These are phyloP conservation scores for Grifola frondosa DNA, from an alignment of 1,284 basidiomycete genomes.

Conservation along the genomic window DNA sequence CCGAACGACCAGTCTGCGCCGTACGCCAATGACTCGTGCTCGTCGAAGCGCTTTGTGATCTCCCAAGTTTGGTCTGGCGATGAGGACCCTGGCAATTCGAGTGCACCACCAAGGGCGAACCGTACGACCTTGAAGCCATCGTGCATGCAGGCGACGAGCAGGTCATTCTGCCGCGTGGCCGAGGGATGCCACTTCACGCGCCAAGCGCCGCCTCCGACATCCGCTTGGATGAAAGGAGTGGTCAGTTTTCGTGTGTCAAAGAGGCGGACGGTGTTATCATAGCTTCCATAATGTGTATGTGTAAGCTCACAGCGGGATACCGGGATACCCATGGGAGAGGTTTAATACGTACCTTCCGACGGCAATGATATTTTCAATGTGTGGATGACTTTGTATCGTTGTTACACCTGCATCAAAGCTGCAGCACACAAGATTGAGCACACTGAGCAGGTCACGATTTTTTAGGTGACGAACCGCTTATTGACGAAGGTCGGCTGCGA, in stretches of 20 bases:
- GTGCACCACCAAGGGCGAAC: constrained; percentile 36
- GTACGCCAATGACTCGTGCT: constrained; percentile 87
- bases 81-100: neutral
- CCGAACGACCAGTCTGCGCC: constrained; percentile 90
- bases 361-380: constrained; percentile 79
- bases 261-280: constrained; percentile 80
- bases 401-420: constrained; percentile 96
- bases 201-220: constrained; percentile 94
- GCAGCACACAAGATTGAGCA: constrained; percentile 1
- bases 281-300: constrained; percentile 50
- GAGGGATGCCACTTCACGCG: constrained; percentile 94
- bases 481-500: constrained; percentile 68
- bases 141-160: constrained; percentile 96
- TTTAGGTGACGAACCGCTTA: constrained; percentile 53
- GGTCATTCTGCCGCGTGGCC: constrained; percentile 53
- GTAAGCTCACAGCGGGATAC: neutral
- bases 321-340: too few relatives aligned
- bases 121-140: constrained; percentile 88
- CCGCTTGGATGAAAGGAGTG: constrained; percentile 56
- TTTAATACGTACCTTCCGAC: constrained; percentile 85
- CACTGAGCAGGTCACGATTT: neutral
- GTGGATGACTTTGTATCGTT: constrained; percentile 82
- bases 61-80: constrained; percentile 27
- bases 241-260: constrained; percentile 81
- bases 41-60: constrained; percentile 66